Base-by-base conservation (phyloP, 2,329 filamentous ascomycete species). In the Hymenoscyphus infarciens region DNA sequence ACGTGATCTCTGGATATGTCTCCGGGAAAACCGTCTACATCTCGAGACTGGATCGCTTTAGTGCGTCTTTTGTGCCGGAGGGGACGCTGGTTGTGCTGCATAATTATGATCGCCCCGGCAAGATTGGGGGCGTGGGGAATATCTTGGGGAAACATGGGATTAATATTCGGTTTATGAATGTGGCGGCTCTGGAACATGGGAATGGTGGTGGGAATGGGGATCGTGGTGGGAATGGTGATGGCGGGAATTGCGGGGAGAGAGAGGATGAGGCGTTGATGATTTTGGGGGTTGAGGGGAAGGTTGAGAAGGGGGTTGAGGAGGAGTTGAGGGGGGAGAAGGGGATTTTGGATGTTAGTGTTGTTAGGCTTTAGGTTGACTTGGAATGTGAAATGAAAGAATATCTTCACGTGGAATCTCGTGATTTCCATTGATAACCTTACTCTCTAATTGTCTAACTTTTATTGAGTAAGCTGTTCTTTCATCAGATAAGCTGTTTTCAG, bases 101-200 rank as follows among this genome's bases (percentile, higher is more conserved):
- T 71, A 94, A 94, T 77, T 92, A 90, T 70, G 90, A 95, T 72
- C 83, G 87, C 66, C 89, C 89, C 0, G 91, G 91, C 11, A 93
- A 92, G 79, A 94, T 95, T 73, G 91, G 91, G 1, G 85, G 86
- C 42, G 90, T 95, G 2, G 91, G 91, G 0, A 87, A 82, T 63
- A 81, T 87, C 59, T 77, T 94, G 29, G 91, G 90, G 0, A 81
- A 81, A 42, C 83, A 88, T 42, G 86, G 85, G 0, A 86, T 95
- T 59, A 95, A 95, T 71, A 91, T 94, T 74, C 83, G 83, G 55
- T 92, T 88, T 73, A 95, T 94, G 91, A 87, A 85, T 71, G 90
- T 93, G 1, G 83, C 82, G 2, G 79, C 80, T 16, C 73, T 89
- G 65, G 69, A 71, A 35, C 54, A 64, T 42, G 53, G 63, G 42